These are phyloP conservation scores for Nannochloropsis oceanica DNA, from an alignment of 108 stramenopile species.

Conservation along the genomic window DNA sequence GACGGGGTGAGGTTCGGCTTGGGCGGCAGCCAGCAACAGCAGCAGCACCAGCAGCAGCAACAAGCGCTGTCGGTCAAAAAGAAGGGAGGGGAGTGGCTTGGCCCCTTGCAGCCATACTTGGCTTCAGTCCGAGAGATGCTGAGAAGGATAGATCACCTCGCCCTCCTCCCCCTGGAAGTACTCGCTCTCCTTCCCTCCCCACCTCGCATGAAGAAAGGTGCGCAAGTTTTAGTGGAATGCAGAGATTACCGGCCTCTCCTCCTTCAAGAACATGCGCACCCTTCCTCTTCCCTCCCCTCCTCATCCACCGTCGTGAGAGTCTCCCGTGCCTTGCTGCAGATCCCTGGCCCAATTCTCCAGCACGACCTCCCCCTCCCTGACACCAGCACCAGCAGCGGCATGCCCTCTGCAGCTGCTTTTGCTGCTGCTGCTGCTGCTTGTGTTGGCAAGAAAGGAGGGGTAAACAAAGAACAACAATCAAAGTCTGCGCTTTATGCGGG, in stretches of 20 bases:
- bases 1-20: not conserved
- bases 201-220: not conserved
- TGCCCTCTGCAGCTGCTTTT: not conserved
- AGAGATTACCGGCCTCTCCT: not conserved
- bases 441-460: not conserved
- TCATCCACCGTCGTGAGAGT: not conserved
- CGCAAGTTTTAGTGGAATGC: not conserved
- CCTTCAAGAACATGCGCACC: not conserved
- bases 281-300: not conserved
- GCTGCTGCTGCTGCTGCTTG: not conserved
- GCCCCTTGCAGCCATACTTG: not conserved
- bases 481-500: not conserved
- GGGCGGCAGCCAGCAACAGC: not conserved
- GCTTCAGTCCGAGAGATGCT: not conserved
- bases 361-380: not conserved
- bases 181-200: not conserved
- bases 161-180: not conserved
- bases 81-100: not conserved
- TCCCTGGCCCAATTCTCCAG: not conserved
- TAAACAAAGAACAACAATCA: not conserved
- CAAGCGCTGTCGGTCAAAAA: not conserved
- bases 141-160: not conserved
- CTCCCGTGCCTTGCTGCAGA: not conserved
- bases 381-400: not conserved
- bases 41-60: no score